phyloP scores from a whole-genome alignment of 306 rosid species.

The Cajanus cajan region DNA sequence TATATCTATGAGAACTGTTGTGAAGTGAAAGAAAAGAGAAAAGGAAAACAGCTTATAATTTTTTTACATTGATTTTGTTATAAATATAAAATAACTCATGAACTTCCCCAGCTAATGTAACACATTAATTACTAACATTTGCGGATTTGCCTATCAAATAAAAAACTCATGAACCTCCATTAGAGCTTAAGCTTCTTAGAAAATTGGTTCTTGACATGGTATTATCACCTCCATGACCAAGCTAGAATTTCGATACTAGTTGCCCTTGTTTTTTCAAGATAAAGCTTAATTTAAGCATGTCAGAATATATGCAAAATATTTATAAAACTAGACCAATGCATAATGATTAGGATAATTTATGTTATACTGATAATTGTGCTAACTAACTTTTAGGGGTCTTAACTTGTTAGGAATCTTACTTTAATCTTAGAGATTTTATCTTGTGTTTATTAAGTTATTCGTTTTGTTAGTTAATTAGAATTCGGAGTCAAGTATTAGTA shows the following conservation, averaged over 20 bases:
- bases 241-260: background rate
- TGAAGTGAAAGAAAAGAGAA: background rate
- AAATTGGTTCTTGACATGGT: background rate
- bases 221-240: background rate
- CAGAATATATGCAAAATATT: background rate
- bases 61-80: background rate
- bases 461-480: background rate
- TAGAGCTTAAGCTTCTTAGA: background rate
- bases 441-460: background rate
- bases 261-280: background rate
- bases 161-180: background rate
- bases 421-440: background rate
- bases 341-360: background rate
- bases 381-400: background rate
- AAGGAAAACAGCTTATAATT: background rate
- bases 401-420: background rate
- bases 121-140: no score
- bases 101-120: no score
- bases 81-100: background rate
- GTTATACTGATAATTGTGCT: background rate
- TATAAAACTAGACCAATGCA: background rate
- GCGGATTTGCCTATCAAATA: no score
- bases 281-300: background rate
- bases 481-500: background rate
- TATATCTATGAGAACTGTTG: constrained; percentile 7